A percentile compares a stretch with the other conserved stretches of the same genome.
These are phyloP conservation scores for Lathyrus tuberosus DNA, from an alignment of 306 rosid species.

Conservation along the genomic window DNA sequence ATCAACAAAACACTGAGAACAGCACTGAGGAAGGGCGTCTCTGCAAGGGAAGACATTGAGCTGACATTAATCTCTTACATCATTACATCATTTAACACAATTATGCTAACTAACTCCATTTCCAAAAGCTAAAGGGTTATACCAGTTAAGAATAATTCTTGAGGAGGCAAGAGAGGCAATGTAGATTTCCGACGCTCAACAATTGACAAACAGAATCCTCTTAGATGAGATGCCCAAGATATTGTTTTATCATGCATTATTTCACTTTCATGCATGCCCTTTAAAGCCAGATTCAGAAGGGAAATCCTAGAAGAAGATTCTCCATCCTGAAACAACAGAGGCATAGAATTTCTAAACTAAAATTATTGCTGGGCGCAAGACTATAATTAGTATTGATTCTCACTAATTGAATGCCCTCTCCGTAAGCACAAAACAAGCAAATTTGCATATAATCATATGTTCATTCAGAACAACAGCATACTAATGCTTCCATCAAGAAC, in stretches of 20 bases:
- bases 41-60: conserved; percentile 50
- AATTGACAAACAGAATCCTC: conserved; percentile 61
- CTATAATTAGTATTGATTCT: conserved; percentile 17
- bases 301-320: conserved; percentile 50
- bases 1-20: conserved; percentile 69
- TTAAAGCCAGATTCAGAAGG: conserved; percentile 56
- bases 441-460: conserved; percentile 27
- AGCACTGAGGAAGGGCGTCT: conserved; percentile 73
- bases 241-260: conserved; percentile 47
- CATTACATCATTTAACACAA: conserved; percentile 36
- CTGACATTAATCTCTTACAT: conserved; percentile 36
- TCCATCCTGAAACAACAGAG: conserved; percentile 64
- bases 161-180: conserved; percentile 55
- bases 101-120: conserved; percentile 33
- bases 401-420: conserved; percentile 10
- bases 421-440: conserved; percentile 6
- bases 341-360: conserved; percentile 27
- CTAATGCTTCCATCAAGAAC: conserved; percentile 18
- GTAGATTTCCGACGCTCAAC: conserved; percentile 66
- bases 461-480: conserved; percentile 34
- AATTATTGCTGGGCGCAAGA: conserved; percentile 22
- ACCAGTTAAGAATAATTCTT: conserved; percentile 74
- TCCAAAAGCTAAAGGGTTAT: conserved; percentile 37
- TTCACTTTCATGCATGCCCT: conserved; percentile 43
- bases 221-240: conserved; percentile 72